Evolutionary conservation across 139 green algal species (phyloP), one percentile per base, ranked within the genome.

Genomic region (Micromonas commoda): DNA sequence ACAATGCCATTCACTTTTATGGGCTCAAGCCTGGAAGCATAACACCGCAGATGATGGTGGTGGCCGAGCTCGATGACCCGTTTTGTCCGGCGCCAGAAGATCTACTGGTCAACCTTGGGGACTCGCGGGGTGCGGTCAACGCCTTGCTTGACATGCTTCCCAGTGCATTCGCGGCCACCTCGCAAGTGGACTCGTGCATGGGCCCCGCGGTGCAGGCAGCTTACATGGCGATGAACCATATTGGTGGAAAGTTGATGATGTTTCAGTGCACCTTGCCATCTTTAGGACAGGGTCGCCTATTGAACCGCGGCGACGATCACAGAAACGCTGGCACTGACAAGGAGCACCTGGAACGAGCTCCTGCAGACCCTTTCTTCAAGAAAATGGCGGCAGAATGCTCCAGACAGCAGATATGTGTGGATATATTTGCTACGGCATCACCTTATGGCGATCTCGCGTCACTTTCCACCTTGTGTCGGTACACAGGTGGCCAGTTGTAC

Each of bases 341-440:
- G 34, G 94, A 97, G 88, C 68, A 90, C 61, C 82, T 61, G 32
- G 80, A 97, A 82, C 85, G 95, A 33, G 85, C 84, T 54, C 91
- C 96, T 0, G 95, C 96, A 37, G 94, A 97, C 80, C 75, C 85
- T 23, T 98, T 98, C 81, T 99, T 91, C 88, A 98, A 98, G 85
- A 89, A 89, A 63, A 97, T 93, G 81, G 92, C 93, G 0, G 90
- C 91, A 0, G 96, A 98, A 81, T 93, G 87, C 82, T 92, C 82
- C 60, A 82, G 87, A 33, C 69, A 82, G 57, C 85, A 90, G 61
- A 81, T 86, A 54, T 94, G 88, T 81, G 88, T 90, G 45, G 92
- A 98, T 84, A 78, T 97, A 29, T 89, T 78, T 67, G 35, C 23
- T 21, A 81, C 79, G 65, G 60, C 82, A 3, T 28, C 67, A 45